Percentiles rank a stretch among this genome's conserved stretches.
phyloP scores from a whole-genome alignment of 139 green algal species.

The Chlorella vulgaris region DNA sequence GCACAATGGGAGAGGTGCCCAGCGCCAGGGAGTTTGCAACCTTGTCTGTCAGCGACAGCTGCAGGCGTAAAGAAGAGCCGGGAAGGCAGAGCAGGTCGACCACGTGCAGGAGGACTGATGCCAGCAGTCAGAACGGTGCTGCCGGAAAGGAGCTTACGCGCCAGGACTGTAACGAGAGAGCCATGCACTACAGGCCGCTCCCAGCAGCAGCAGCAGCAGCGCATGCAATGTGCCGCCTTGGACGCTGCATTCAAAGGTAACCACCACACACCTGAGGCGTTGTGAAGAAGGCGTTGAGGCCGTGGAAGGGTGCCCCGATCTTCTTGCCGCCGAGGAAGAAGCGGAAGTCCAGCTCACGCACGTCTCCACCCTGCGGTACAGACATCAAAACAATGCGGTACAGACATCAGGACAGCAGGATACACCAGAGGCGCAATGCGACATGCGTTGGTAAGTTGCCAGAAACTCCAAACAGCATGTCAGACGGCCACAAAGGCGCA shows the following conservation, averaged over 20 bases:
- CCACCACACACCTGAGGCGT: conserved; percentile 95
- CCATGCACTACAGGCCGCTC: too few species aligned
- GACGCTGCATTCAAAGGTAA: too few species aligned
- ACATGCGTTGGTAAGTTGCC: too few species aligned
- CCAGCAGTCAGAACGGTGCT: too few species aligned
- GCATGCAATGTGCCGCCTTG: neutral
- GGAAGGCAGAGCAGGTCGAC: neutral
- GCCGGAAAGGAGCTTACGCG: too few species aligned
- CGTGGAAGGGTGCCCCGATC: conserved; percentile 89
- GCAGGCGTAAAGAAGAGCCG: neutral
- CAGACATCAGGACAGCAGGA: neutral
- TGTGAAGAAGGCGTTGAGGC: conserved; percentile 96
- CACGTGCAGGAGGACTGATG: too few species aligned
- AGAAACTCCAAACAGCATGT: too few species aligned
- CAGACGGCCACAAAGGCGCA: too few species aligned
- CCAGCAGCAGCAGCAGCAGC: neutral
- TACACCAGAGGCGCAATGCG: neutral
- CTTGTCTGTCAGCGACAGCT: conserved; percentile 89
- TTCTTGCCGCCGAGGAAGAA: conserved; percentile 84
- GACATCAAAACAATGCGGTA: fast-evolving
- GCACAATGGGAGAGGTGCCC: conserved; percentile 90
- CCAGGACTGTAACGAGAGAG: too few species aligned
- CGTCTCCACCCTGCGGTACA: conserved; percentile 72
- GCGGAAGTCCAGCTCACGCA: conserved; percentile 92
- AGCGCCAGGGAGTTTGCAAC: conserved; percentile 86